Evolutionary conservation across 176 grass and related monocot species (phyloP), one percentile per base, ranked within the genome.

Genomic region (Dendrocalamus sinicus): DNA sequence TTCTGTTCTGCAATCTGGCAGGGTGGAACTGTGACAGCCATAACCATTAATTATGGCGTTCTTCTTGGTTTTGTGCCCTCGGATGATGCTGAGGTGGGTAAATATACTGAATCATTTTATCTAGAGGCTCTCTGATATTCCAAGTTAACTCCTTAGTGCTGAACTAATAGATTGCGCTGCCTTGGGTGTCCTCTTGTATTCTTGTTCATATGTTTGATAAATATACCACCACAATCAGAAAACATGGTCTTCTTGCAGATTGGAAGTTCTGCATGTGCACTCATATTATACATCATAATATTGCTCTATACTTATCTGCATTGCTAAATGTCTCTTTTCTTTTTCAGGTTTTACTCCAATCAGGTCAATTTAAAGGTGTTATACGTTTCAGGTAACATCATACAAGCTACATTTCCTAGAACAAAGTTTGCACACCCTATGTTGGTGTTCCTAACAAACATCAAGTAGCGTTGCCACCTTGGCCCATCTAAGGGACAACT

Each of bases 1-100:
- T 69, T 76, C 11, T 86, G 3, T 62, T 81, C 13, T 67, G 32
- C 82, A 58, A 86, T 63, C 44, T 80, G 86, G 28, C 75, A 98
- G 96, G 96, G 96, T 20, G 96, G 96, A 84, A 81, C 43, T 53
- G 91, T 98, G 58, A 92, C 93, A 70, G 91, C 93, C 82, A 98
- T 95, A 91, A 95, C 96, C 45, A 89, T 98, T 71, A 95, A 98
- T 83, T 94, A 88, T 77, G 96, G 96, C 61, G 67, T 98, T 50
- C 86, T 98, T 81, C 82, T 98, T 65, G 93, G 93, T 63, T 98
- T 94, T 86, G 88, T 95, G 52, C 90, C 93, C 72, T 95, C 91
- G 22, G 84, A 88, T 85, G 89, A 82, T 88, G 80, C 84, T 47
- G 74, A 95, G 91, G 96, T 95, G 83, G 17, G 84, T 87, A 85